phyloP scores from a whole-genome alignment of 352 stramenopile genomes.

The Phytophthora hybrid region DNA sequence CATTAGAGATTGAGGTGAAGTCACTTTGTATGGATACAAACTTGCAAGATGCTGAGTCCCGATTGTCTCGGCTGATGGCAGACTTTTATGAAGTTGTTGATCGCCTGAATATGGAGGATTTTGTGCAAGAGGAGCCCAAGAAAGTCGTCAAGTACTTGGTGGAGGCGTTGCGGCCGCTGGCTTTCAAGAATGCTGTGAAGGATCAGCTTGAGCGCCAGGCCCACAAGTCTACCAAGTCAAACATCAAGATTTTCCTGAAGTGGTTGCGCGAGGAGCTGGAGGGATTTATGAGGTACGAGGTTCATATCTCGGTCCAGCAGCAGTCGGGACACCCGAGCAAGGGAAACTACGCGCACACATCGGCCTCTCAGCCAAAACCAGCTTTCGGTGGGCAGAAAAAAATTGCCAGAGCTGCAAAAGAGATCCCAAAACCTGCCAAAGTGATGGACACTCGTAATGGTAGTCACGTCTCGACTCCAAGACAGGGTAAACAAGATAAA shows the following conservation, averaged over 20 bases:
- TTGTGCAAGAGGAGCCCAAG: background rate
- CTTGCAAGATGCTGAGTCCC: background rate
- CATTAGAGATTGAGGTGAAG: conserved; percentile 17
- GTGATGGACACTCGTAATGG: too few species aligned
- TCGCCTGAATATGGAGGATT: background rate
- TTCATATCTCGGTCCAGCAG: conserved; percentile 2
- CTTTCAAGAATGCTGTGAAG: conserved; percentile 6
- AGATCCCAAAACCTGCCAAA: too few species aligned
- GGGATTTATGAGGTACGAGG: background rate
- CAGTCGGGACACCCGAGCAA: too few species aligned
- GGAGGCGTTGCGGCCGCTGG: background rate
- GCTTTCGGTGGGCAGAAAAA: too few species aligned
- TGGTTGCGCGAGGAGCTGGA: background rate
- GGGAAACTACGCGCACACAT: too few species aligned
- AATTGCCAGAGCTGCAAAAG: too few species aligned
- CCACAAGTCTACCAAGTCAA: background rate
- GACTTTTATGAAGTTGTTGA: background rate
- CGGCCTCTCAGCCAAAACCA: too few species aligned
- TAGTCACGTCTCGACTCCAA: too few species aligned
- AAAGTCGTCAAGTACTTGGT: background rate
- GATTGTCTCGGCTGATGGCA: background rate
- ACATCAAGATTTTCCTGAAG: background rate
- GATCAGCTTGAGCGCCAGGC: background rate
- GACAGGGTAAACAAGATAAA: too few species aligned
- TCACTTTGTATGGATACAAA: too few species aligned